Evolutionary conservation across 495 filamentous ascomycete species (phyloP).

Genomic region (Apodospora peruviana): DNA sequence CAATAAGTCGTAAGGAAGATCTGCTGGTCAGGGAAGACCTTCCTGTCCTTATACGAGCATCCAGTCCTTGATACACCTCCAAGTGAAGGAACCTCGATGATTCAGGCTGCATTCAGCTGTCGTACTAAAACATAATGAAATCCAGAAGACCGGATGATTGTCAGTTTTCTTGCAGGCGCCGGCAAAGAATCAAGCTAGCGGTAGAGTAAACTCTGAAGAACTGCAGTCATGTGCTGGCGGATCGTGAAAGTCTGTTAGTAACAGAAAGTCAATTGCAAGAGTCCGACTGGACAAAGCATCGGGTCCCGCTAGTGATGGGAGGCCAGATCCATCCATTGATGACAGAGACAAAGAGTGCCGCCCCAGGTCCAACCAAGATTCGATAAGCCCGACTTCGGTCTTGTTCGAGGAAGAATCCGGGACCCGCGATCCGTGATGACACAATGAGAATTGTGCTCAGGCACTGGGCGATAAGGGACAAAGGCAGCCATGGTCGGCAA

Average conservation of each 20-base stretch:
- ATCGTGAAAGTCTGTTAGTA: constrained; percentile 20
- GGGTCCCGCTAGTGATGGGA: constrained; percentile 8
- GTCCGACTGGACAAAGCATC: constrained; percentile 21
- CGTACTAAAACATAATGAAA: too few relatives aligned
- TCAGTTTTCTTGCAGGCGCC: background rate
- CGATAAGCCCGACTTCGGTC: constrained; percentile 22
- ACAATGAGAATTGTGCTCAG: background rate
- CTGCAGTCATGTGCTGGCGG: constrained; percentile 19
- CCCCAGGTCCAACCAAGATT: background rate
- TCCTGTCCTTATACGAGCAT: background rate
- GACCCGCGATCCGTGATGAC: background rate
- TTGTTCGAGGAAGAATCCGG: background rate
- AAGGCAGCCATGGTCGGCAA: background rate
- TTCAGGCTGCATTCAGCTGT: too few relatives aligned
- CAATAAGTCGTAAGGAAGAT: background rate
- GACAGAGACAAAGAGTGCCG: background rate
- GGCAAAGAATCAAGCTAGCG: constrained; percentile 1
- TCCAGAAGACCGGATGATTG: background rate
- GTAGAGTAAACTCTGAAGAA: background rate
- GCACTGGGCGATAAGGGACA: background rate
- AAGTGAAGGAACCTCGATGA: too few relatives aligned
- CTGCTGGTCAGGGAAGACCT: background rate
- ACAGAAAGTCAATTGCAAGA: constrained; percentile 25
- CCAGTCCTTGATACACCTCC: too few relatives aligned
- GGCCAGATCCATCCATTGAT: too few relatives aligned